Percentiles rank a stretch among this genome's conserved stretches.
Conservation (phyloP, 257 asterid genomes). For the Catharanthus roseus region DNA sequence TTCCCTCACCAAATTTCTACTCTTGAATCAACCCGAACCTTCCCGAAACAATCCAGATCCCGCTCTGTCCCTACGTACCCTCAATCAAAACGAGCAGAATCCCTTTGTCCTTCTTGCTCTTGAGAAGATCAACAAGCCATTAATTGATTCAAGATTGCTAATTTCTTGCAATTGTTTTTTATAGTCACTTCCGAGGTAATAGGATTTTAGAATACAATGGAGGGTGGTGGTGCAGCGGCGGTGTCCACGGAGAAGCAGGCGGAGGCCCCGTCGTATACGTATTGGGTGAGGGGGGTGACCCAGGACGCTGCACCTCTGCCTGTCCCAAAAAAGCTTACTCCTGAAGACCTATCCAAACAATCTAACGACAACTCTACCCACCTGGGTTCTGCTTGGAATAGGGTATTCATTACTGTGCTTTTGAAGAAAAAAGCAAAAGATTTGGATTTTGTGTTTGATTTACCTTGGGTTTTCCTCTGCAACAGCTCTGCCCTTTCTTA, state of each 20-base stretch:
- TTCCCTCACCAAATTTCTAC: background rate
- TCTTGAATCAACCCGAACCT: slow-evolving; percentile 6
- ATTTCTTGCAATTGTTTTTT: background rate
- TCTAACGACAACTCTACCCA: slow-evolving; percentile 20
- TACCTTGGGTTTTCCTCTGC: background rate
- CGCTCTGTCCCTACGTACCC: background rate
- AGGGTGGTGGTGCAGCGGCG: slow-evolving; percentile 26
- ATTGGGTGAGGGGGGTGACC: slow-evolving; percentile 35
- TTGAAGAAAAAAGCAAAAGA: background rate
- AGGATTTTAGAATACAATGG: slow-evolving; percentile 15
- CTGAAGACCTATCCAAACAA: slow-evolving; percentile 24
- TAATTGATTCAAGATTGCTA: background rate
- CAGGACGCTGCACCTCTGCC: slow-evolving; percentile 37
- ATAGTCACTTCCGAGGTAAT: background rate
- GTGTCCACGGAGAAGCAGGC: slow-evolving; percentile 20
- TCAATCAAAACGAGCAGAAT: background rate
- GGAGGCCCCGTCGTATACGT: slow-evolving; percentile 24
- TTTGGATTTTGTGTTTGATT: background rate
- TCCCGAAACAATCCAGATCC: slow-evolving; percentile 13
- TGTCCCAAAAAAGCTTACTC: slow-evolving; percentile 27
- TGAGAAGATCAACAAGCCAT: background rate
- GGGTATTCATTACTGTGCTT: slow-evolving; percentile 19
- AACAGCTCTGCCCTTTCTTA: background rate
- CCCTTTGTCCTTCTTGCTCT: background rate
- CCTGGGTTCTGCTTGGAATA: slow-evolving; percentile 36